phyloP scores from a whole-genome alignment of 2,329 filamentous ascomycete species.

The Aspergillus sp. region DNA sequence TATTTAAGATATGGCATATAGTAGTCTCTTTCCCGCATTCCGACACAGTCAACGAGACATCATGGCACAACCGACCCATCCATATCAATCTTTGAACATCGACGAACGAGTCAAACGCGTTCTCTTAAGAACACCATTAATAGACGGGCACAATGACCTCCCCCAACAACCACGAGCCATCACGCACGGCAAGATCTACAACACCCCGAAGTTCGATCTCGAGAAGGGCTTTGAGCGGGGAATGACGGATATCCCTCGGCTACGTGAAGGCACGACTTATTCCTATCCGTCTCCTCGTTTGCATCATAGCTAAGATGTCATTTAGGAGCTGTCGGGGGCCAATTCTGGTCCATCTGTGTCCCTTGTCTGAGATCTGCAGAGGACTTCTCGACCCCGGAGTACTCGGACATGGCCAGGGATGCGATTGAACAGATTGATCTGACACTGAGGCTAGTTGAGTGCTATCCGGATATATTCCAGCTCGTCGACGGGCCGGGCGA shows the following conservation, averaged over 20 bases:
- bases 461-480: background rate
- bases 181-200: slow-evolving; percentile 1
- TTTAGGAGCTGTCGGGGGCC: background rate
- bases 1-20: no score
- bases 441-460: background rate
- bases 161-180: background rate
- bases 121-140: background rate
- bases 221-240: background rate
- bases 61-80: background rate
- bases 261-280: background rate
- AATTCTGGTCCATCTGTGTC: background rate
- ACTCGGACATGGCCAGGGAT: background rate
- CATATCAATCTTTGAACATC: background rate
- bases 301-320: no score
- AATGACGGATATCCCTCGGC: background rate
- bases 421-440: slow-evolving; percentile 6
- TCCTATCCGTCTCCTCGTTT: no score
- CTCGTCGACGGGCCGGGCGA: background rate
- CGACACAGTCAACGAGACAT: background rate
- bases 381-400: background rate
- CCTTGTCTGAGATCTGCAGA: background rate
- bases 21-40: no score
- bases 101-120: slow-evolving; percentile 1
- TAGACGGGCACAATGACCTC: slow-evolving; percentile 5
- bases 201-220: background rate